phyloP scores from a whole-genome alignment of 257 asterid genomes.

The Petunia secreta region DNA sequence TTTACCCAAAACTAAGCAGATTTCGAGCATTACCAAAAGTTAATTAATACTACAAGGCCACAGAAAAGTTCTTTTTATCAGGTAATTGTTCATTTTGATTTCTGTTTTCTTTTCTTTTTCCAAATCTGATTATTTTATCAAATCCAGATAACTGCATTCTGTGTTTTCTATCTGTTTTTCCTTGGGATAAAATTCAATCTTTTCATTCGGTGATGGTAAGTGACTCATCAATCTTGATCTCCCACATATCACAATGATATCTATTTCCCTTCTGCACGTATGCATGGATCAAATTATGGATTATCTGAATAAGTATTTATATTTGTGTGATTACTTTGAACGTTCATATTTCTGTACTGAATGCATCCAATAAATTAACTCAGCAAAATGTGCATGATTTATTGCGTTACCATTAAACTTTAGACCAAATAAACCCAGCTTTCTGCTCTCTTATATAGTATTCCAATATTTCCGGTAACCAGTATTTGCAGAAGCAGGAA shows the following conservation, averaged over 20 bases:
- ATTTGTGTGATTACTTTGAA: neutral
- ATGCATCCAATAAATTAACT: no score
- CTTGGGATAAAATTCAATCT: neutral
- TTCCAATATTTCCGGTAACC: no score
- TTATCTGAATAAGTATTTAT: neutral
- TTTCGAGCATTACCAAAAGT: neutral
- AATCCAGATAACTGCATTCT: neutral
- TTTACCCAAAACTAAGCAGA: no score
- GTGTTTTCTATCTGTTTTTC: neutral
- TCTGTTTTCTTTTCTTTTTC: no score
- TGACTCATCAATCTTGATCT: neutral
- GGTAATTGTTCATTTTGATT: neutral
- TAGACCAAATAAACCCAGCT: no score
- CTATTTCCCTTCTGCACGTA: neutral
- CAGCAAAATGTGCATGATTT: no score
- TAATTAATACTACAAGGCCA: neutral
- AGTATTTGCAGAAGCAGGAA: no score
- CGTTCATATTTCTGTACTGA: neutral
- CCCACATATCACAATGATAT: neutral
- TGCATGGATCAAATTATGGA: neutral
- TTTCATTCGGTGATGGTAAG: neutral
- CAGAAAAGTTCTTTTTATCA: neutral
- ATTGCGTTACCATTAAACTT: no score
- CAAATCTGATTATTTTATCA: neutral
- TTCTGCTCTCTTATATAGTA: no score